phyloP scores from a whole-genome alignment of 352 stramenopile genomes.

The Phytophthora megakarya region DNA sequence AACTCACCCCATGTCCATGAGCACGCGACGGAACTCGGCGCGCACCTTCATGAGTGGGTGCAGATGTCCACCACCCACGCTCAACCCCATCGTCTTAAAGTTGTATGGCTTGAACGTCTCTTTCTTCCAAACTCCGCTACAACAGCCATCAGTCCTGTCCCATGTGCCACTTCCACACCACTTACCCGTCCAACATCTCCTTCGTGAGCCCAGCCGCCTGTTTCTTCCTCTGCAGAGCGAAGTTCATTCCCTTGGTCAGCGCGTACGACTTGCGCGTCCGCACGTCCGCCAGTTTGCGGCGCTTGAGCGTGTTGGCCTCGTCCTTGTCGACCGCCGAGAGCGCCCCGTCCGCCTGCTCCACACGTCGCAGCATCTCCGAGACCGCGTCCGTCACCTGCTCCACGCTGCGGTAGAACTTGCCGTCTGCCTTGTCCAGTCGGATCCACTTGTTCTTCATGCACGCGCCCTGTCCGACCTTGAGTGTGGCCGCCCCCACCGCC shows the following conservation, averaged over 20 bases:
- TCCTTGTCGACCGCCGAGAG: constrained; percentile 71
- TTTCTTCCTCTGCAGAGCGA: constrained; percentile 94
- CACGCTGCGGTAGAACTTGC: constrained; percentile 86
- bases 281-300: constrained; percentile 80
- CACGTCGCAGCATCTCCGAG: constrained; percentile 88
- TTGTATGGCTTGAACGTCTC: constrained; percentile 99
- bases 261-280: constrained; percentile 94
- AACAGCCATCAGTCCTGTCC: constrained; percentile 15
- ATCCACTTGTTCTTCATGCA: constrained; percentile 99
- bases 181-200: constrained; percentile 97
- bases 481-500: constrained; percentile 79
- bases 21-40: constrained; percentile 98
- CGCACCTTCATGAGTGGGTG: constrained; percentile 98
- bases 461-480: constrained; percentile 96
- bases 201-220: constrained; percentile 98
- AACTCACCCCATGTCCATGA: constrained; percentile 98
- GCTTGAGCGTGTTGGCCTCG: constrained; percentile 83
- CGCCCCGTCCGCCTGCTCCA: constrained; percentile 59
- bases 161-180: not conserved
- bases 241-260: constrained; percentile 93
- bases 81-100: constrained; percentile 96
- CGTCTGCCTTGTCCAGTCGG: constrained; percentile 91
- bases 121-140: constrained; percentile 93
- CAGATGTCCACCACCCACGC: constrained; percentile 95
- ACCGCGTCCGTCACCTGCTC: constrained; percentile 69